These are phyloP conservation scores for Akanthomyces muscarius DNA, from an alignment of 2,329 filamentous ascomycete species.

Conservation along the genomic window DNA sequence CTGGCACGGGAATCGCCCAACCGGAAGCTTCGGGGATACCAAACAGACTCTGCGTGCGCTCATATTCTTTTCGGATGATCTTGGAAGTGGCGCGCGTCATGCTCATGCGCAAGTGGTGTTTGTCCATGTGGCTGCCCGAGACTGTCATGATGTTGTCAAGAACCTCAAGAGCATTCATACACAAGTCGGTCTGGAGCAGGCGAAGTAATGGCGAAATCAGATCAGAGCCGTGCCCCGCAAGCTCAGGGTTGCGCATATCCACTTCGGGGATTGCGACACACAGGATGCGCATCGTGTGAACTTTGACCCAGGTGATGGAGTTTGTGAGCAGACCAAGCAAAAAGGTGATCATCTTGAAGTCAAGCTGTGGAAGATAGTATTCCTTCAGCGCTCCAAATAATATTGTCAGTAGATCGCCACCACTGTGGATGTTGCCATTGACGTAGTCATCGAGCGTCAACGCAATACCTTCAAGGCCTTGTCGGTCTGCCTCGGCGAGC, in stretches of 20 bases:
- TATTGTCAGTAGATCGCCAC: slow-evolving; percentile 72
- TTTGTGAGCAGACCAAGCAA: slow-evolving; percentile 90
- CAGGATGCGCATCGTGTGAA: slow-evolving; percentile 88
- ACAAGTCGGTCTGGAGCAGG: slow-evolving; percentile 87
- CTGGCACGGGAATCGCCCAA: slow-evolving; percentile 93
- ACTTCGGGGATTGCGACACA: slow-evolving; percentile 81
- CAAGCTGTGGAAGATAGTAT: slow-evolving; percentile 75
- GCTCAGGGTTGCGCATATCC: slow-evolving; percentile 87
- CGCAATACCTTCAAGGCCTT: slow-evolving; percentile 64
- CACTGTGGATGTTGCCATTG: slow-evolving; percentile 59
- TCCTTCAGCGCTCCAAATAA: slow-evolving; percentile 70
- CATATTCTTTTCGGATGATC: slow-evolving; percentile 87
- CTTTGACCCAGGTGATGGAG: slow-evolving; percentile 80
- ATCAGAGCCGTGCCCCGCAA: slow-evolving; percentile 87
- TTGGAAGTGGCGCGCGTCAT: slow-evolving; percentile 88
- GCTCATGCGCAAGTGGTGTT: slow-evolving; percentile 94
- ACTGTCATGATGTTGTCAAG: slow-evolving; percentile 95
- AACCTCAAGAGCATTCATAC: slow-evolving; percentile 85
- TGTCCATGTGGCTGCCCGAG: slow-evolving; percentile 86
- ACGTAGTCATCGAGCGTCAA: slow-evolving; percentile 68
- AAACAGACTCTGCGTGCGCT: slow-evolving; percentile 88
- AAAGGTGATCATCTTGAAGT: slow-evolving; percentile 83
- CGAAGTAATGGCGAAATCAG: slow-evolving; percentile 89
- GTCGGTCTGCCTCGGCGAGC: slow-evolving; percentile 66
- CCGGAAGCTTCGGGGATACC: slow-evolving; percentile 94